Conservation (phyloP, 2,329 filamentous ascomycete genomes). For the Neonectria faginata region DNA sequence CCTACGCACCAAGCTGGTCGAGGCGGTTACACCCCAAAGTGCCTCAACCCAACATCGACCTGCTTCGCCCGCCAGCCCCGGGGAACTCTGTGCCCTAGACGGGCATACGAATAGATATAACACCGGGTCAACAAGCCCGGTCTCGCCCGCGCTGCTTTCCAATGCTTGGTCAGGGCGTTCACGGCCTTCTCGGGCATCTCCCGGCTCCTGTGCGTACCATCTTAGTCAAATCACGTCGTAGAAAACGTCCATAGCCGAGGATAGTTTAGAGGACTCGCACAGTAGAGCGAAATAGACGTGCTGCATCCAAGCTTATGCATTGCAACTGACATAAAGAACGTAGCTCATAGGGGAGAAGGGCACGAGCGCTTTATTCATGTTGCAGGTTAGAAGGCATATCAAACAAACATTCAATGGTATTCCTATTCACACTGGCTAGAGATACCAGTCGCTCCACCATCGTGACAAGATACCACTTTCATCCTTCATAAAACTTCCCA, state of each 20-base stretch:
- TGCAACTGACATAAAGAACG: not conserved
- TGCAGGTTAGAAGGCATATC: not conserved
- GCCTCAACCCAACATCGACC: not conserved
- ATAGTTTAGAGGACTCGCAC: not conserved
- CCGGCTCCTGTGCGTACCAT: conserved; percentile 40
- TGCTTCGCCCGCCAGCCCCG: not conserved
- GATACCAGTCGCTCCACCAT: not conserved
- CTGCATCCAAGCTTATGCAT: not conserved
- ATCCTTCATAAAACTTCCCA: not conserved
- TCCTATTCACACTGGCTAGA: not conserved
- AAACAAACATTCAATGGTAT: not conserved
- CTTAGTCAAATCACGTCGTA: conserved; percentile 43
- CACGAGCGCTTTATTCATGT: not conserved
- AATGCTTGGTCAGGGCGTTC: not conserved
- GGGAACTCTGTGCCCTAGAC: not conserved
- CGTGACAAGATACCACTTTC: not conserved
- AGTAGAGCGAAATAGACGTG: not conserved
- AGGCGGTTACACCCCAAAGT: not conserved
- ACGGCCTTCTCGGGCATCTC: conserved; percentile 8
- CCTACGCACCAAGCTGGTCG: not conserved
- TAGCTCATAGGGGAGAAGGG: not conserved
- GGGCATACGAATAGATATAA: not conserved
- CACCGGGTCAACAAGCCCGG: too few relatives aligned
- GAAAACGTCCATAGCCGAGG: not conserved
- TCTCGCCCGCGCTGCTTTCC: not conserved